Evolutionary conservation across 176 grass and related monocot species (phyloP).

Genomic region (Pontederia crassipes): DNA sequence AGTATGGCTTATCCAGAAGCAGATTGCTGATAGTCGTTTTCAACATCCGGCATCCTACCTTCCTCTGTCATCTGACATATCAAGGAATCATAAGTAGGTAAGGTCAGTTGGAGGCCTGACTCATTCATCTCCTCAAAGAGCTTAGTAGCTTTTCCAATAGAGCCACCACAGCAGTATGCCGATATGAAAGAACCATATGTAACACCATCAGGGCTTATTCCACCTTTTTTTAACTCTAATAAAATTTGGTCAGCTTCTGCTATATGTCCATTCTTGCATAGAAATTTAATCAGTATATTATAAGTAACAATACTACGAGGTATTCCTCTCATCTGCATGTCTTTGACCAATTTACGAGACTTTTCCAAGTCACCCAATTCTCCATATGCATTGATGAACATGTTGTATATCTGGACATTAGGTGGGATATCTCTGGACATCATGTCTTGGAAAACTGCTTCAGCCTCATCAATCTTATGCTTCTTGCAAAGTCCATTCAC

Average conservation of each 20-base stretch:
- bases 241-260: constrained; percentile 42
- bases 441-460: constrained; percentile 56
- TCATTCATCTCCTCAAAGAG: constrained; percentile 38
- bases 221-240: constrained; percentile 27
- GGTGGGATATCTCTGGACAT: constrained; percentile 41
- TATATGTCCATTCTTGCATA: constrained; percentile 29
- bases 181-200: constrained; percentile 54
- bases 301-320: constrained; percentile 50
- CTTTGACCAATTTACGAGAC: constrained; percentile 25
- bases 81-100: constrained; percentile 31
- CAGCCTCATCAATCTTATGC: constrained; percentile 39
- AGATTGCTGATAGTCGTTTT: constrained; percentile 41
- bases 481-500: constrained; percentile 64
- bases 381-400: constrained; percentile 46
- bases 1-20: constrained; percentile 27
- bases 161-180: constrained; percentile 35
- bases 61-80: constrained; percentile 30
- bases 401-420: constrained; percentile 44
- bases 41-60: constrained; percentile 37
- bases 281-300: constrained; percentile 53
- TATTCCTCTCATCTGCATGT: constrained; percentile 43
- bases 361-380: constrained; percentile 24
- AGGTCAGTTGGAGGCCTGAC: constrained; percentile 31
- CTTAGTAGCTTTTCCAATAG: constrained; percentile 39
- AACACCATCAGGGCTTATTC: constrained; percentile 36